Conservation (phyloP, 1,284 basidiomycete species). For the Puccinia triticina region DNA sequence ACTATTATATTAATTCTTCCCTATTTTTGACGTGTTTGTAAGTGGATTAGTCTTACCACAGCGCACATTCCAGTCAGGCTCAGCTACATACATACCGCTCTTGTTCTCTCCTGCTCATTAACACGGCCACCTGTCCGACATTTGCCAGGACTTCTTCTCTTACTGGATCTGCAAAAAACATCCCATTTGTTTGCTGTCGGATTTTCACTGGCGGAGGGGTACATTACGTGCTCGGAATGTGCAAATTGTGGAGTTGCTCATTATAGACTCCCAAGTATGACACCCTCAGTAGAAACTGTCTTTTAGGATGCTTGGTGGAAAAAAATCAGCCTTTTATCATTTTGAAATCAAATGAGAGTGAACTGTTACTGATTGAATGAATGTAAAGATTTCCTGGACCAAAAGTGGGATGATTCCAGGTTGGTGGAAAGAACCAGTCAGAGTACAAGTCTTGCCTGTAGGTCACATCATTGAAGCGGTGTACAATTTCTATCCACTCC, state of each 20-base stretch:
- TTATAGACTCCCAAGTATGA: conserved; percentile 69
- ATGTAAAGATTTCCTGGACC: conserved; percentile 66
- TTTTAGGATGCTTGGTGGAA: conserved; percentile 57
- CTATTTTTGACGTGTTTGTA: no score
- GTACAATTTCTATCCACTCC: no score
- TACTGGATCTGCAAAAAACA: conserved; percentile 63
- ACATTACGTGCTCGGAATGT: conserved; percentile 54
- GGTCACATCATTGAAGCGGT: no score
- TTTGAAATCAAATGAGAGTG: not conserved
- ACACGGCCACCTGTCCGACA: conserved; percentile 63
- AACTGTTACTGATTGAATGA: conserved; percentile 55
- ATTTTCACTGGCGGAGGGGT: conserved; percentile 21
- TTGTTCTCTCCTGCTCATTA: conserved; percentile 63
- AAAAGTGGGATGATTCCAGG: conserved; percentile 93
- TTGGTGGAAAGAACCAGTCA: conserved; percentile 76
- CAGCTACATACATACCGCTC: conserved; percentile 64
- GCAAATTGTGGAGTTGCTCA: conserved; percentile 65
- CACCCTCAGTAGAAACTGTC: conserved; percentile 64
- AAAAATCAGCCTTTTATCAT: not conserved
- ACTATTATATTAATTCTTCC: no score
- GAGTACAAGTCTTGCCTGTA: conserved; percentile 89
- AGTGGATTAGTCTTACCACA: no score
- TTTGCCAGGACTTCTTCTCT: conserved; percentile 65
- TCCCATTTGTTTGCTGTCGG: conserved; percentile 57
- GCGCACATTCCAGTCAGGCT: conserved; percentile 67